phyloP scores from a whole-genome alignment of 768 basidiomycete species.

The Hemileccinum impolitum region DNA sequence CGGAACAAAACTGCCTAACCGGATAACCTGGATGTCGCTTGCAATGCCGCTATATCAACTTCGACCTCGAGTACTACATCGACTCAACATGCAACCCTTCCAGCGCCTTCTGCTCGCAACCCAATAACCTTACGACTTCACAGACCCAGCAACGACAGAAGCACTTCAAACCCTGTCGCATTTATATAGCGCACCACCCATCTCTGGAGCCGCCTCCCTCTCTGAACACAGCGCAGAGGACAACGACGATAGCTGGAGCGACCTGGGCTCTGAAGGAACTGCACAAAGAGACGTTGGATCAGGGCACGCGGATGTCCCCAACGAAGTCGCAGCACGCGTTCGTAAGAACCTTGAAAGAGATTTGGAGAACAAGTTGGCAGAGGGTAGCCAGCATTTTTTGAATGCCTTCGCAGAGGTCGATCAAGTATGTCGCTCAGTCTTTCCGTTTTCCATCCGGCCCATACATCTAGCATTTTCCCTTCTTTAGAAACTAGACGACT shows the following conservation, averaged over 20 bases:
- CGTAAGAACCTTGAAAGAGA: constrained; percentile 80
- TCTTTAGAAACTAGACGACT: constrained; percentile 73
- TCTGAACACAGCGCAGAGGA: constrained; percentile 31
- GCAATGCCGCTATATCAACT: background rate
- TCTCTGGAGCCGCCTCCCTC: constrained; percentile 15
- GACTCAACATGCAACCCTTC: constrained; percentile 10
- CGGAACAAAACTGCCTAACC: no score
- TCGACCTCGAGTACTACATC: constrained; percentile 1
- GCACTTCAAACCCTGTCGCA: constrained; percentile 82
- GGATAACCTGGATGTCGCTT: constrained; percentile 7
- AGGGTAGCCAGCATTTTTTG: constrained; percentile 80
- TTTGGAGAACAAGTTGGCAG: constrained; percentile 77
- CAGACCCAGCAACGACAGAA: constrained; percentile 73
- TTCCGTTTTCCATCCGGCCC: background rate
- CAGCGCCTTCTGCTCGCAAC: constrained; percentile 39
- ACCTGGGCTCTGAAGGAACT: constrained; percentile 11
- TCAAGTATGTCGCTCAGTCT: constrained; percentile 52
- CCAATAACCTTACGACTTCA: constrained; percentile 79
- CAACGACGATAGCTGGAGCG: constrained; percentile 29
- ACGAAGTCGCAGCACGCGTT: constrained; percentile 68
- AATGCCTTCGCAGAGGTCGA: constrained; percentile 86
- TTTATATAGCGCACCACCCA: constrained; percentile 49
- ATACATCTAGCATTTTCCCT: background rate
- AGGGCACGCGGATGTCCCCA: constrained; percentile 35
- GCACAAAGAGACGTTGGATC: constrained; percentile 11